These are phyloP conservation scores for Somion occarium DNA, from an alignment of 1,284 basidiomycete species.

Conservation along the genomic window DNA sequence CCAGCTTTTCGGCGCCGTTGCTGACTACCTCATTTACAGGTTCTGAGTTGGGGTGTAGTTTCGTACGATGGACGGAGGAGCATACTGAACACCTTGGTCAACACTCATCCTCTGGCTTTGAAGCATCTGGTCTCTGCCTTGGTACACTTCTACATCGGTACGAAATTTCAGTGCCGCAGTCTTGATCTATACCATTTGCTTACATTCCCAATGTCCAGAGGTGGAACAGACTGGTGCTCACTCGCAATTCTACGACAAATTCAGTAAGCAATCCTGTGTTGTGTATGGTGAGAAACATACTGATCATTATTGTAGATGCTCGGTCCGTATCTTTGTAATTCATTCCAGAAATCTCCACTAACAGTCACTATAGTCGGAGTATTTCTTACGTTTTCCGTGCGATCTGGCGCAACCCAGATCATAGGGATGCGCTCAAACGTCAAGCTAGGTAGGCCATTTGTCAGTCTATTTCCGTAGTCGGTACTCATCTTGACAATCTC, in stretches of 20 bases:
- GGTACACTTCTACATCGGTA: slow-evolving; percentile 95
- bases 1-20: too few species aligned
- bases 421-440: slow-evolving; percentile 77
- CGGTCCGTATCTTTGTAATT: slow-evolving; percentile 30
- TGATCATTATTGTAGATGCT: slow-evolving; percentile 41
- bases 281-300: slow-evolving; percentile 10
- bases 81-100: slow-evolving; percentile 78
- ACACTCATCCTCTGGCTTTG: slow-evolving; percentile 81
- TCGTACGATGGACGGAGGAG: slow-evolving; percentile 70
- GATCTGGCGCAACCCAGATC: slow-evolving; percentile 86
- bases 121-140: slow-evolving; percentile 89
- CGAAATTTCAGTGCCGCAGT: slow-evolving; percentile 16
- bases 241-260: slow-evolving; percentile 98
- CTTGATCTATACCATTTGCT: background rate
- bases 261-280: slow-evolving; percentile 55
- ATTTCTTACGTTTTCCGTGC: slow-evolving; percentile 83
- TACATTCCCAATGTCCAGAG: slow-evolving; percentile 48
- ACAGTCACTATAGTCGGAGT: slow-evolving; percentile 51
- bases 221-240: slow-evolving; percentile 97
- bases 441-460: slow-evolving; percentile 62
- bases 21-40: slow-evolving; percentile 23
- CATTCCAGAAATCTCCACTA: background rate
- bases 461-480: background rate
- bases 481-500: slow-evolving; percentile 5
- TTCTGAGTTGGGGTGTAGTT: slow-evolving; percentile 65